Conservation (phyloP, 139 green algal species). For the Gonium pectorale region DNA sequence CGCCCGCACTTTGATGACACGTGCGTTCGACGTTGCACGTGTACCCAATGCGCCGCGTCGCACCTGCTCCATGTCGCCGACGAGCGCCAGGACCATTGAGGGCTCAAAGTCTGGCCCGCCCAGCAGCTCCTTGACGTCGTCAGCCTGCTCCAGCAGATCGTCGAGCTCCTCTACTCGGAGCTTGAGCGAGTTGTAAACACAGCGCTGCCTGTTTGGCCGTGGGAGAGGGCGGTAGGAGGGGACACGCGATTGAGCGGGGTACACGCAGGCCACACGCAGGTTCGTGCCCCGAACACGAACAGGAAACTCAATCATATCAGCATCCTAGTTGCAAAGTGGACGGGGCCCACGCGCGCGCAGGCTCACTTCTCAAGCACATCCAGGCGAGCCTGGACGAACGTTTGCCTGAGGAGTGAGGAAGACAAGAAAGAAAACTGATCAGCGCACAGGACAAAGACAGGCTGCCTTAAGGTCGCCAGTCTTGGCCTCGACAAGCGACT, state of each 20-base stretch:
- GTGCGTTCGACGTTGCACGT: background rate
- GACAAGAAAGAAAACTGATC: background rate
- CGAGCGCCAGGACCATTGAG: background rate
- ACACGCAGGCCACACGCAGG: too few species aligned
- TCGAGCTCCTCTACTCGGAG: slow-evolving; percentile 12
- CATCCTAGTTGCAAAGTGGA: background rate
- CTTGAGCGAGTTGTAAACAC: slow-evolving; percentile 1
- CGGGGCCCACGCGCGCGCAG: background rate
- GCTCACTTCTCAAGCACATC: slow-evolving; percentile 17
- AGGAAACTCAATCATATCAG: background rate
- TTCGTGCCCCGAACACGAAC: background rate
- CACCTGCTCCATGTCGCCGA: slow-evolving; percentile 38
- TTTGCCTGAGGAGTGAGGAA: background rate
- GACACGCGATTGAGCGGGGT: too few species aligned
- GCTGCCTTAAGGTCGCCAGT: background rate
- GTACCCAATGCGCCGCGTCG: background rate
- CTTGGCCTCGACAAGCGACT: too few species aligned
- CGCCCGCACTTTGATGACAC: too few species aligned
- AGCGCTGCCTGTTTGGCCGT: slow-evolving; percentile 2
- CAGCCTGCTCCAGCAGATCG: slow-evolving; percentile 1
- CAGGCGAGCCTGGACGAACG: background rate
- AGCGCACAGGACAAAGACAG: background rate
- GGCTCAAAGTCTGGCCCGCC: slow-evolving; percentile 3
- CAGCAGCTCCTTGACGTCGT: slow-evolving; percentile 12
- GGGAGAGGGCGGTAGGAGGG: background rate